Base-by-base conservation (phyloP, 2,329 filamentous ascomycete genomes). In the Fusarium denticulatum region DNA sequence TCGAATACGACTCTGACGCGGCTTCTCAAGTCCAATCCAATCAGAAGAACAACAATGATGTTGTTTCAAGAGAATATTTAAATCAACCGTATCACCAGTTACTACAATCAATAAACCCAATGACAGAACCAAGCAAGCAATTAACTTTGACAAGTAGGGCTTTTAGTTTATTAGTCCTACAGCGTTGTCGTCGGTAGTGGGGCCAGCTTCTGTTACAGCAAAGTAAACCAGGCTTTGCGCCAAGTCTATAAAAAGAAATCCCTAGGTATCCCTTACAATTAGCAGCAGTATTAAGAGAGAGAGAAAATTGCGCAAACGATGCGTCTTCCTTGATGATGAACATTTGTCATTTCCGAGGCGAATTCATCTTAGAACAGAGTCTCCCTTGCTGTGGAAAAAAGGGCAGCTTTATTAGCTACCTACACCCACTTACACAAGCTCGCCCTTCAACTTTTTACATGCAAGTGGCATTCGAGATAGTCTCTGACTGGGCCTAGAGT, bases 201-300 rank as follows among this genome's bases (percentile, higher is more conserved):
- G 71, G 58, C 67, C 18, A 24, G 36, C n/a, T 45, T 43, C 39
- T 71, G 66, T 60, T 24, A 30, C 43, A 56, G 37, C 40, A 69
- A 69, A 50, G 59, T 64, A 59, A 53, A 64, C 59, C 47, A 57
- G 57, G 62, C 53, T 72, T 67, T 66, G 49, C 53, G 45, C 49
- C 58, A 61, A 40, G 57, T 60, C 71, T 74, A 71, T 74, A 74
- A 73, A 73, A 73, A 73, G 71, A 71, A 71, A 34, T 32, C 12
- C 22, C 36, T 28, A 47, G 45, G 26, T 22, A 71, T 59, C 57
- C 62, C 57, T 71, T 64, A 61, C 24, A 52, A 37, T 34, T 37
- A 42, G 68, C 24, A n/a, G 34, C 15, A 53, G 34, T 18, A 47
- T 49, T 42, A 69, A 69, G 32, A 45, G 32, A 12, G 20, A 16